Conservation (phyloP, 2,329 filamentous ascomycete species). For the Nemania abortiva region DNA sequence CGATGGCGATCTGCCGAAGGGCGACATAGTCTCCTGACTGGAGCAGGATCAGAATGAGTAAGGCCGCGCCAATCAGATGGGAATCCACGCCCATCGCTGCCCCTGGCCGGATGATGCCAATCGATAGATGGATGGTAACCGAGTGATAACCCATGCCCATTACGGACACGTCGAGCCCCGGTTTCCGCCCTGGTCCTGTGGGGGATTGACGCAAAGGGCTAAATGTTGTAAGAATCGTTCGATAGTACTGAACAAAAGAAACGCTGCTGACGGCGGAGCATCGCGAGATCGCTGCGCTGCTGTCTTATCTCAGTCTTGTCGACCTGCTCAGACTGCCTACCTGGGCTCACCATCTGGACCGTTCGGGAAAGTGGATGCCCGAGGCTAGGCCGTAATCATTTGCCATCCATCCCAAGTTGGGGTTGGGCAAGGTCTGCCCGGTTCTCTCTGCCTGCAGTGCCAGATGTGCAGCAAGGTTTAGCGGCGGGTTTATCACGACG, state of each 20-base stretch:
- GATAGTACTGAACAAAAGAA: slow-evolving; percentile 41
- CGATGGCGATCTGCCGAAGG: slow-evolving; percentile 39
- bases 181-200: slow-evolving; percentile 20
- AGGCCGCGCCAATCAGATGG: slow-evolving; percentile 32
- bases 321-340: slow-evolving; percentile 20
- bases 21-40: slow-evolving; percentile 27
- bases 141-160: slow-evolving; percentile 32
- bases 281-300: slow-evolving; percentile 24
- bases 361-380: slow-evolving; percentile 36
- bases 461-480: slow-evolving; percentile 4
- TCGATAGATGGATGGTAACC: slow-evolving; percentile 30
- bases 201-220: slow-evolving; percentile 31
- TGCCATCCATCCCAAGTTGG: slow-evolving; percentile 35
- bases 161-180: slow-evolving; percentile 22
- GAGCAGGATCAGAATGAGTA: slow-evolving; percentile 16
- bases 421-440: slow-evolving; percentile 39
- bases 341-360: slow-evolving; percentile 27
- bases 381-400: slow-evolving; percentile 32
- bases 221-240: slow-evolving; percentile 38
- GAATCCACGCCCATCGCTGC: slow-evolving; percentile 29
- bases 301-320: slow-evolving; percentile 29
- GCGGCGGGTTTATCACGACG: slow-evolving; percentile 21
- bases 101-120: slow-evolving; percentile 31
- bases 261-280: slow-evolving; percentile 24
- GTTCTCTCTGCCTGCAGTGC: slow-evolving; percentile 21